Evolutionary conservation across 2,329 filamentous ascomycete species (phyloP).

Genomic region (Cladophialophora carrionii): DNA sequence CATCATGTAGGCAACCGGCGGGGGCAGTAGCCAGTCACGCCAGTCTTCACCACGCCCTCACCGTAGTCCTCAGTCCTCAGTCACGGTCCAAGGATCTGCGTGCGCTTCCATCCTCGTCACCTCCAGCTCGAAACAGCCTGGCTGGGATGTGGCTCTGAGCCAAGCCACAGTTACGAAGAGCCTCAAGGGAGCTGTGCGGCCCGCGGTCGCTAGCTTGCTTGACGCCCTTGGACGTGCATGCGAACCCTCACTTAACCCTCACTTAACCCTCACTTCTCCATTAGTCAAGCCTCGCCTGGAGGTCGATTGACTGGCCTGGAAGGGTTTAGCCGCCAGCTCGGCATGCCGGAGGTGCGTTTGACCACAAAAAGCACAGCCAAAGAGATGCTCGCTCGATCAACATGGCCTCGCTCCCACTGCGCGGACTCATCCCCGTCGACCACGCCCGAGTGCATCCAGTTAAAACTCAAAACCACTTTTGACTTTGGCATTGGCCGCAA

Average conservation of each 20-base stretch:
- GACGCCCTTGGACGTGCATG: constrained; percentile 3
- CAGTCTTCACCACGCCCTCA: background rate
- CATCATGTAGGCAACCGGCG: background rate
- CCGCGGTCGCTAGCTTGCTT: constrained; percentile 5
- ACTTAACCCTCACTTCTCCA: background rate
- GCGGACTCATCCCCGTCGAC: background rate
- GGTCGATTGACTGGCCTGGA: background rate
- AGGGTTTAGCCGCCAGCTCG: background rate
- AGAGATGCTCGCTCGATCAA: background rate
- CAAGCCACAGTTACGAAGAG: constrained; percentile 2
- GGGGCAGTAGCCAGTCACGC: background rate
- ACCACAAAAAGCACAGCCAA: background rate
- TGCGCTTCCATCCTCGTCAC: background rate
- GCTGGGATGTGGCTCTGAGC: background rate
- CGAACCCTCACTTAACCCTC: background rate
- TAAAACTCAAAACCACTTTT: constrained; percentile 3
- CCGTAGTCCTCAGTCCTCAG: background rate
- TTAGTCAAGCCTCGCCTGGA: constrained; percentile 2
- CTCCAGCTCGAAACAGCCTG: background rate
- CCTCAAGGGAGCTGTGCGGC: background rate
- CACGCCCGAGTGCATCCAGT: constrained; percentile 2
- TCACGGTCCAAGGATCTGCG: background rate
- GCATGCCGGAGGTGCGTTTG: background rate
- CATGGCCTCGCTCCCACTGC: constrained; percentile 1
- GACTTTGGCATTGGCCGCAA: background rate